phyloP scores from a whole-genome alignment of 495 filamentous ascomycete species.

The Xylaria grammica region DNA sequence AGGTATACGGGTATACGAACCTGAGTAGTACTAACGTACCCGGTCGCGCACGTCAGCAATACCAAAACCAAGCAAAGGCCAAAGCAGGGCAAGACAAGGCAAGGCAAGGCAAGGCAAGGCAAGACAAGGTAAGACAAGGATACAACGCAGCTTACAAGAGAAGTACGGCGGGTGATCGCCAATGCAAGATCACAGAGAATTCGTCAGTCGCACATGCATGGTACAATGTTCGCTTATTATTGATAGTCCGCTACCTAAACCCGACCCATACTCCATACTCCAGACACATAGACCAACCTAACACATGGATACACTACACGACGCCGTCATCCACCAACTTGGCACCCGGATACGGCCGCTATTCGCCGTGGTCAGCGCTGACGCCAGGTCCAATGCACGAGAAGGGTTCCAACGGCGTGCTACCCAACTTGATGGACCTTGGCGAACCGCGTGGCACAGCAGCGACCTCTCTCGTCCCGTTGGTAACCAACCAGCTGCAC shows the following conservation, averaged over 20 bases:
- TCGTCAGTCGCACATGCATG: not conserved
- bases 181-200: slow-evolving; percentile 16
- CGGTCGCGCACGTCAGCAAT: not conserved
- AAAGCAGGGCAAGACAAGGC: not conserved
- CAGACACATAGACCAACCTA: not conserved
- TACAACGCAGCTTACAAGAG: slow-evolving; percentile 8
- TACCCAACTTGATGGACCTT: slow-evolving; percentile 7
- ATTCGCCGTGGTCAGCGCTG: not conserved
- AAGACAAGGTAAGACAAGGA: slow-evolving; percentile 7
- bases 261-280: not conserved
- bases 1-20: too few species aligned
- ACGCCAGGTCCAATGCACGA: slow-evolving; percentile 8
- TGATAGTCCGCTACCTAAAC: slow-evolving; percentile 3
- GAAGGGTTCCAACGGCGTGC: not conserved
- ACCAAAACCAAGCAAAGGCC: not conserved
- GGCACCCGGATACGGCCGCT: slow-evolving; percentile 22
- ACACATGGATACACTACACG: slow-evolving; percentile 10
- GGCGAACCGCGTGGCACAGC: slow-evolving; percentile 14
- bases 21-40: too few species aligned
- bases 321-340: slow-evolving; percentile 7
- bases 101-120: not conserved
- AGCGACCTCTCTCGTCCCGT: not conserved
- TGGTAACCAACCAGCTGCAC: slow-evolving; percentile 17
- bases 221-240: slow-evolving; percentile 18
- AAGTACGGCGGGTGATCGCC: slow-evolving; percentile 19